Evolutionary conservation across 2,329 filamentous ascomycete genomes (phyloP), one percentile per base, ranked within the genome.

Genomic region (Xylariaceae sp.): DNA sequence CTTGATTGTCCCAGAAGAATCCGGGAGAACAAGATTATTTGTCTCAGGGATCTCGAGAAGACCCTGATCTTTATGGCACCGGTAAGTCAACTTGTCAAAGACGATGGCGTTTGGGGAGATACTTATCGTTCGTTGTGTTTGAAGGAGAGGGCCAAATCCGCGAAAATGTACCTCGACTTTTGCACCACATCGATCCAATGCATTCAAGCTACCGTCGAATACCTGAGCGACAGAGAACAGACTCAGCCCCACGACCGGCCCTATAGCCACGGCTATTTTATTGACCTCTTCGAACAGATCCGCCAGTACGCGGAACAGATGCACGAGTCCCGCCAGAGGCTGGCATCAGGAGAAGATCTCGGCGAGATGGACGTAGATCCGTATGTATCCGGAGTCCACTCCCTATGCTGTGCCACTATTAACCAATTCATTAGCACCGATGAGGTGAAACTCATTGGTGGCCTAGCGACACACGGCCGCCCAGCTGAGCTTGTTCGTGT

Each of bases 241-340:
- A 87, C 88, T 66, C 86, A 90, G 73, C 88, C 90, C 61, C 80
- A 85, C 75, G 93, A 97, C 75, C 87, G 89, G 70, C 91, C 92
- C 66, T 97, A 97, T 80, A 94, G 88, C 82, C 91, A 89, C 82
- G 90, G 90, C 73, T 97, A 97, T 77, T 97, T 97, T 74, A 88
- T 97, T 77, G 93, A 97, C 78, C 86, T 97, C 62, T 88, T 95
- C 74, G 90, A 95, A 74, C 92, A 97, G 83, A 92, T 97, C 69
- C 85, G 87, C 73, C 85, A 90, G 73, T 96, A 96, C 84, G 92
- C 91, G 62, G 84, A 87, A 70, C 89, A 94, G 73, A 86, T 97
- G 69, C 87, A 88, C 64, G 86, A 87, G 66, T 84, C 87, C 65
- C 87, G 90, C 71, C 83, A 88, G 70, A 86, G 85, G 70, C 80